A percentile compares a stretch with the other conserved stretches of the same genome.
Conservation (phyloP, 2,329 filamentous ascomycete species). For the Pleomassaria siparia region DNA sequence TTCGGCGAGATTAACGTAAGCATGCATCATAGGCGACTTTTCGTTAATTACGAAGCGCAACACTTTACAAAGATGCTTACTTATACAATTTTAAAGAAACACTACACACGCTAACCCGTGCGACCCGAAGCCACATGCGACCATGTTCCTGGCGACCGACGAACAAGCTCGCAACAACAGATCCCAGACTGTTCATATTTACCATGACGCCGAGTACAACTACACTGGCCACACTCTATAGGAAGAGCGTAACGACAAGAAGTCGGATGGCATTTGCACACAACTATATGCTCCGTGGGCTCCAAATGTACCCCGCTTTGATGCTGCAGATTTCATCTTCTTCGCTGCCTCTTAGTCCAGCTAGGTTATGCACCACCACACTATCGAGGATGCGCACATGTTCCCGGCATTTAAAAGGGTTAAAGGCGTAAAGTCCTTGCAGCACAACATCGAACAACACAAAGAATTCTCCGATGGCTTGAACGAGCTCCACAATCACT, state of each 20-base stretch:
- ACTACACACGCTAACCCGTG: no score
- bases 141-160: background rate
- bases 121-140: background rate
- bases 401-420: conserved; percentile 39
- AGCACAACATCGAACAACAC: conserved; percentile 33
- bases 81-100: no score
- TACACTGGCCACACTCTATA: background rate
- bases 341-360: conserved; percentile 32
- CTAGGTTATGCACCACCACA: conserved; percentile 40
- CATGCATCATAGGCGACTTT: no score
- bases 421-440: conserved; percentile 30
- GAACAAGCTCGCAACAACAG: background rate
- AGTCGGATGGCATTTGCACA: conserved; percentile 38
- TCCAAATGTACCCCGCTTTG: conserved; percentile 21
- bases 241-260: no score
- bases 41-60: no score
- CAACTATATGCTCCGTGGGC: conserved; percentile 25
- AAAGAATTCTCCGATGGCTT: conserved; percentile 30
- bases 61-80: no score
- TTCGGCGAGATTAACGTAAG: no score
- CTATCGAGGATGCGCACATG: conserved; percentile 35
- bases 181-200: background rate
- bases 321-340: conserved; percentile 24
- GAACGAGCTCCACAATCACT: conserved; percentile 25
- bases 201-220: background rate